Evolutionary conservation across 768 basidiomycete genomes (phyloP), one percentile per base, ranked within the genome.

Genomic region (Omphalotus guepiniiformis): DNA sequence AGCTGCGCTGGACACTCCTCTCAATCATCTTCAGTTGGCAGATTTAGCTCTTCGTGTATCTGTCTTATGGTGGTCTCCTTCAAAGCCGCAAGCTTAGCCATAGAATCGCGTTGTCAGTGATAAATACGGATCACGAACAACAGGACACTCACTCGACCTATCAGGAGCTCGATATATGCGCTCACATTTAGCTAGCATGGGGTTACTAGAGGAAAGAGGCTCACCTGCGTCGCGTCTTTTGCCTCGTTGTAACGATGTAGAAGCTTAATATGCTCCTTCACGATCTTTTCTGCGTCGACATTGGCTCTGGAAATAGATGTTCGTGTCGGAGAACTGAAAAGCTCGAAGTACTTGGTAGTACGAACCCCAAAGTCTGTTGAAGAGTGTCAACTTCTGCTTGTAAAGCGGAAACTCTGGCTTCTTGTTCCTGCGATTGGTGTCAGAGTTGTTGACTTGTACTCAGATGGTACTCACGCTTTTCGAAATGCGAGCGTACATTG

Each of bases 221-320:
- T 50, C 50, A 80, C 88, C 80, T 90, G 88, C 0, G 85, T 74
- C 3, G 87, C 88, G 60, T 91, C 88, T 58, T 90, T 90, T 7
- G 85, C 78, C 60, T 90, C 88, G 51, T 90, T 90, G 52, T 89
- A 91, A 29, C 67, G 70, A 61, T 90, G 88, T 28, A 89, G 67
- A 3, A 87, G 68, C 53, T 76, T 76, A 61, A 89, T 89, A 55
- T 89, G 85, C 12, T 69, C 65, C 51, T 81, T 79, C 19, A 85
- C 78, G 6, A 85, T 77, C 40, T 65, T 66, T 35, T 82, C 77
- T 0, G 83, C 75, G 42, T 82, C 75, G 49, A 73, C 71, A 36
- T 61, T 47, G 44, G 60, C 63, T 27, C 75, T 76, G 43, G 25
- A 51, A 15, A n/a, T 18, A 19, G 32, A 25, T 1, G 30, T 6